A percentile compares a stretch with the other conserved stretches of the same genome.
These are phyloP conservation scores for Trypanosomatidae sp. DNA, from an alignment of 208 protist genomes.

Conservation along the genomic window DNA sequence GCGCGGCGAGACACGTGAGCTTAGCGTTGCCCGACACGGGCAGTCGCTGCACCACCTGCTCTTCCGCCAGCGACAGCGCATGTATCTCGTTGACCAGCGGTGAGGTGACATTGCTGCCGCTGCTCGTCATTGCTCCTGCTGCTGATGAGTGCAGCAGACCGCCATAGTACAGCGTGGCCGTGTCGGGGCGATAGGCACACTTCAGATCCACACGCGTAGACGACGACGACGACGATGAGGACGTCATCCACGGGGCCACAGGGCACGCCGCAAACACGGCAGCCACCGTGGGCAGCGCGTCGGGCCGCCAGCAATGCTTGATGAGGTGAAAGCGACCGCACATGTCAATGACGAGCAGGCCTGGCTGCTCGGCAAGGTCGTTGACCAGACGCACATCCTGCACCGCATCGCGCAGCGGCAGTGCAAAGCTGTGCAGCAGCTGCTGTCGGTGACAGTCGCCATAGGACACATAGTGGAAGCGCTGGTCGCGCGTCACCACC, in stretches of 20 bases:
- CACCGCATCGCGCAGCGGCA: slow-evolving; percentile 38
- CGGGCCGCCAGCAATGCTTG: slow-evolving; percentile 42
- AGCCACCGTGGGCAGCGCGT: slow-evolving; percentile 38
- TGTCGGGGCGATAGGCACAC: slow-evolving; percentile 46
- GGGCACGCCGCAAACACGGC: slow-evolving; percentile 69
- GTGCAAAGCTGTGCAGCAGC: slow-evolving; percentile 41
- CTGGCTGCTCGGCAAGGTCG: slow-evolving; percentile 73
- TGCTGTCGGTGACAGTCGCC: slow-evolving; percentile 53
- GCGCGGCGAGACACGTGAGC: slow-evolving; percentile 45
- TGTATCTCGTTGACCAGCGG: too few species aligned
- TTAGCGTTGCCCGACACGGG: slow-evolving; percentile 48
- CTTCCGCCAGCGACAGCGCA: slow-evolving; percentile 56
- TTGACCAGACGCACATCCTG: slow-evolving; percentile 72
- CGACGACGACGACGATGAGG: too few species aligned
- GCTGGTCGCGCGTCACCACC: slow-evolving; percentile 51
- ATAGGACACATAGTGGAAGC: slow-evolving; percentile 59
- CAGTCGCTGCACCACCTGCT: slow-evolving; percentile 70
- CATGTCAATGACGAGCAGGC: slow-evolving; percentile 66
- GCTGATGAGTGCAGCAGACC: too few species aligned
- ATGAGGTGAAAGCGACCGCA: slow-evolving; percentile 61
- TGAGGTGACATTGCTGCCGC: too few species aligned
- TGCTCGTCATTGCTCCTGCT: too few species aligned
- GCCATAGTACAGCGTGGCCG: slow-evolving; percentile 71
- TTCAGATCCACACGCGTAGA: slow-evolving; percentile 68
- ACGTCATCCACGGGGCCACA: slow-evolving; percentile 24